Percentiles rank a stretch among this genome's conserved stretches.
Evolutionary conservation across 139 green algal genomes (phyloP).

Genomic region (Chlorella sp.): DNA sequence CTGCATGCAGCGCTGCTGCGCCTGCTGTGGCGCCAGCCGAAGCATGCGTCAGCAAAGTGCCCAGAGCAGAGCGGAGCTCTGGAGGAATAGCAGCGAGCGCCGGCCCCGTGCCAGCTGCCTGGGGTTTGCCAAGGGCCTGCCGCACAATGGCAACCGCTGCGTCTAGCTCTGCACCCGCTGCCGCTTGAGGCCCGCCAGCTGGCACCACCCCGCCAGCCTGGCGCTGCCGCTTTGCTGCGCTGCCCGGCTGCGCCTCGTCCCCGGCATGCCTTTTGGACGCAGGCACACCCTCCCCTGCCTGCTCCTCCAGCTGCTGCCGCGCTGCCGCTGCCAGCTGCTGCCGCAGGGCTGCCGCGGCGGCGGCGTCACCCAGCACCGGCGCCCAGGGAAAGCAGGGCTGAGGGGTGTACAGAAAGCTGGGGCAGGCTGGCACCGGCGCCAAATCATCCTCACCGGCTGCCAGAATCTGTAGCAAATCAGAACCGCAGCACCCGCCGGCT

Average conservation of each 20-base stretch:
- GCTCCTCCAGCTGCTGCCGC: neutral
- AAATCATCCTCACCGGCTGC: neutral
- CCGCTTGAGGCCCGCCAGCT: neutral
- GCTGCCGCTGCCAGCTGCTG: neutral
- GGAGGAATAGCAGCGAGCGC: neutral
- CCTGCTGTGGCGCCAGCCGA: neutral
- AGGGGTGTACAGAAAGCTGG: neutral
- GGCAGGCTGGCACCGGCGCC: neutral
- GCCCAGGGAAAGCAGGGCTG: constrained; percentile 18
- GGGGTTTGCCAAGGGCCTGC: neutral
- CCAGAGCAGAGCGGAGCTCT: neutral
- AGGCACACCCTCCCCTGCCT: neutral
- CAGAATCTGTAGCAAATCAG: neutral
- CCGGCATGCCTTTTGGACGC: neutral
- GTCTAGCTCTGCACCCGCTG: neutral
- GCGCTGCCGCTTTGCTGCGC: neutral
- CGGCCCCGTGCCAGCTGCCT: neutral
- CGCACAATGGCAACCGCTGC: neutral
- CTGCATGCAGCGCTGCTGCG: neutral
- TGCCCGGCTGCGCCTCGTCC: neutral
- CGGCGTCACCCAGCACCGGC: neutral
- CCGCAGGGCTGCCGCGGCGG: neutral
- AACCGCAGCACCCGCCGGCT: too few species aligned
- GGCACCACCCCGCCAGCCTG: neutral
- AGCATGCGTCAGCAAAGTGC: neutral